Percentiles rank a stretch among this genome's conserved stretches.
Conservation (phyloP, 2,329 filamentous ascomycete genomes). For the Elsinoe arachidis region DNA sequence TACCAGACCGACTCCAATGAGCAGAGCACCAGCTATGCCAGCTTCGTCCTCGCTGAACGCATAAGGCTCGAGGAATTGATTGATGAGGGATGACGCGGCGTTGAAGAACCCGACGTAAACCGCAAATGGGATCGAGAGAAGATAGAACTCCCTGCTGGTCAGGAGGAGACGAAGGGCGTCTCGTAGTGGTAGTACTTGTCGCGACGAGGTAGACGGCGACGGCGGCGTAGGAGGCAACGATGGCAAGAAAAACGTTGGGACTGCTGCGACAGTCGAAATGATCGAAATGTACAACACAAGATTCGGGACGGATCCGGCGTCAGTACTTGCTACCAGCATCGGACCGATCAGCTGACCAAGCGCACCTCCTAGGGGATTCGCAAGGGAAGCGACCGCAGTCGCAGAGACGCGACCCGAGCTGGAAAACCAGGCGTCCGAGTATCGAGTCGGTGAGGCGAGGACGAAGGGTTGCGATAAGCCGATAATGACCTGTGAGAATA, state of each 20-base stretch:
- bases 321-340: conserved; percentile 55
- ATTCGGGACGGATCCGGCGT: conserved; percentile 57
- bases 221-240: conserved; percentile 67
- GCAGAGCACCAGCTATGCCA: conserved; percentile 78
- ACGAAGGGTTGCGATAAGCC: conserved; percentile 90
- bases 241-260: conserved; percentile 78
- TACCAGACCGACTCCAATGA: conserved; percentile 82
- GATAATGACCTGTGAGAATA: conserved; percentile 86
- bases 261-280: conserved; percentile 57
- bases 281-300: conserved; percentile 81
- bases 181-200: conserved; percentile 44
- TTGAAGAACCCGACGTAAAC: conserved; percentile 93
- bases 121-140: conserved; percentile 71
- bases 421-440: conserved; percentile 93
- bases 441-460: conserved; percentile 77
- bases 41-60: conserved; percentile 75
- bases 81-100: conserved; percentile 75
- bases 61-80: conserved; percentile 83
- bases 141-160: conserved; percentile 63
- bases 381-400: conserved; percentile 74
- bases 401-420: conserved; percentile 73
- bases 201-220: conserved; percentile 53
- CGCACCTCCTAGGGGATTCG: conserved; percentile 84
- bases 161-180: conserved; percentile 41
- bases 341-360: conserved; percentile 82